Conservation (phyloP, 495 filamentous ascomycete species). For the Hapsidospora chrysogenum region DNA sequence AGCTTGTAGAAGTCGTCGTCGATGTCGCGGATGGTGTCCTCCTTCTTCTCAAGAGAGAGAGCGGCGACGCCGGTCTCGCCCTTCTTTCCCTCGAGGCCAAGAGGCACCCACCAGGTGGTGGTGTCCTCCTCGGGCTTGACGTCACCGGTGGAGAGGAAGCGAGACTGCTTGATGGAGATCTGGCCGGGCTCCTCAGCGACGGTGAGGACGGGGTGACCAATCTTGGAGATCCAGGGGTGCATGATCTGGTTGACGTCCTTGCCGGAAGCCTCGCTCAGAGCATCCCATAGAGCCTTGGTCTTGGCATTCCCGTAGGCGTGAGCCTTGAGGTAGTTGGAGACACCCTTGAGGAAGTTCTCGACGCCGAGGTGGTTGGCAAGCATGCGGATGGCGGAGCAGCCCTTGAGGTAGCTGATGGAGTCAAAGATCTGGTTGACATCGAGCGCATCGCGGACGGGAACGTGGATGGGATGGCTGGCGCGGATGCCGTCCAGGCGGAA, state of each 20-base stretch:
- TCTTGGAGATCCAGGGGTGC: conserved; percentile 83
- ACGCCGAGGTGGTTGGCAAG: conserved; percentile 71
- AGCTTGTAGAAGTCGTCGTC: conserved; percentile 81
- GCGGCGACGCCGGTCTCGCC: conserved; percentile 27
- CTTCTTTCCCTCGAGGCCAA: conserved; percentile 52
- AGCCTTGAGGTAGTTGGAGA: conserved; percentile 72
- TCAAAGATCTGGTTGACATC: conserved; percentile 97
- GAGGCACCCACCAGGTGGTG: conserved; percentile 92
- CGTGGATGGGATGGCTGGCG: conserved; percentile 86
- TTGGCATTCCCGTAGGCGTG: conserved; percentile 90
- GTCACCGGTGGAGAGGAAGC: conserved; percentile 84
- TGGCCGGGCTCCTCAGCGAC: conserved; percentile 68
- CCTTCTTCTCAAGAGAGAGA: conserved; percentile 55
- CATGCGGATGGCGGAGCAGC: conserved; percentile 91
- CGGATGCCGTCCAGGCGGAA: conserved; percentile 78
- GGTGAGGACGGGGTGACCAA: conserved; percentile 83
- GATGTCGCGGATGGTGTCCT: conserved; percentile 54
- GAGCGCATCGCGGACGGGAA: conserved; percentile 72
- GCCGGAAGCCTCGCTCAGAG: conserved; percentile 79
- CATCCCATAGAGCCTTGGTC: conserved; percentile 80
- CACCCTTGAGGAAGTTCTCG: conserved; percentile 73
- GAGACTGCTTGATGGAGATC: conserved; percentile 64
- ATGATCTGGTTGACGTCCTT: conserved; percentile 75
- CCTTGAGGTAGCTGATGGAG: conserved; percentile 88
- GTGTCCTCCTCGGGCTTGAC: conserved; percentile 68